phyloP scores from a whole-genome alignment of 495 filamentous ascomycete genomes.

The Gamarada debralockiae region DNA sequence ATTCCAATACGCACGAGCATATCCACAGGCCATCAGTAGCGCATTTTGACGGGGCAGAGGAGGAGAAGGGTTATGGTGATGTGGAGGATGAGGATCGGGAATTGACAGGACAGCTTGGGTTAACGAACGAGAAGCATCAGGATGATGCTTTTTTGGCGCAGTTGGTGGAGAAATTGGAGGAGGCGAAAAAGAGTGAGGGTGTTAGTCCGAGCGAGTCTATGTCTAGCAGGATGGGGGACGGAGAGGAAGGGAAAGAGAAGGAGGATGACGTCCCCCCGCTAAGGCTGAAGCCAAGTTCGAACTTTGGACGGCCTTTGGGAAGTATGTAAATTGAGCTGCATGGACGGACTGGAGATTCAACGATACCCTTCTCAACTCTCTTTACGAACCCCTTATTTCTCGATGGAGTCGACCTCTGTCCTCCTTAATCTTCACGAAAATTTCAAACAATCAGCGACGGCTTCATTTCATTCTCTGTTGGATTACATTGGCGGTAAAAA shows the following conservation, averaged over 20 bases:
- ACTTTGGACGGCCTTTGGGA: constrained; percentile 27
- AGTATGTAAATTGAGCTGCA: constrained; percentile 15
- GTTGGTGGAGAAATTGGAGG: constrained; percentile 22
- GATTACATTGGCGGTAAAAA: too few species aligned
- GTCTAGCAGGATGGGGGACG: neutral
- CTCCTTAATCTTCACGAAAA: too few species aligned
- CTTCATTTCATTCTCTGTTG: too few species aligned
- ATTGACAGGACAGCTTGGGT: constrained; percentile 19
- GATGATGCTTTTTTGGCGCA: constrained; percentile 20
- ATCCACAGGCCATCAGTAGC: constrained; percentile 3
- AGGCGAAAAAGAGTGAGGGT: constrained; percentile 14
- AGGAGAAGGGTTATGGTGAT: constrained; percentile 1
- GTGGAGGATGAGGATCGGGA: constrained; percentile 14
- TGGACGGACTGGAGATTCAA: too few species aligned
- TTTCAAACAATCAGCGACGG: too few species aligned
- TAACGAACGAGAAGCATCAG: constrained; percentile 14
- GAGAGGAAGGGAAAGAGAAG: constrained; percentile 2
- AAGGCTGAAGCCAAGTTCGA: constrained; percentile 23
- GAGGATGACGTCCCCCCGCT: constrained; percentile 19
- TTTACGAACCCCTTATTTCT: too few species aligned
- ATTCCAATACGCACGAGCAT: neutral
- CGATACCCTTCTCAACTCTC: too few species aligned
- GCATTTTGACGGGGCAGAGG: neutral
- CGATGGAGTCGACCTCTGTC: too few species aligned
- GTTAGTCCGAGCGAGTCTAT: constrained; percentile 14